Base-by-base conservation (phyloP, 2,329 filamentous ascomycete genomes). In the Hypoxylon rubiginosum region DNA sequence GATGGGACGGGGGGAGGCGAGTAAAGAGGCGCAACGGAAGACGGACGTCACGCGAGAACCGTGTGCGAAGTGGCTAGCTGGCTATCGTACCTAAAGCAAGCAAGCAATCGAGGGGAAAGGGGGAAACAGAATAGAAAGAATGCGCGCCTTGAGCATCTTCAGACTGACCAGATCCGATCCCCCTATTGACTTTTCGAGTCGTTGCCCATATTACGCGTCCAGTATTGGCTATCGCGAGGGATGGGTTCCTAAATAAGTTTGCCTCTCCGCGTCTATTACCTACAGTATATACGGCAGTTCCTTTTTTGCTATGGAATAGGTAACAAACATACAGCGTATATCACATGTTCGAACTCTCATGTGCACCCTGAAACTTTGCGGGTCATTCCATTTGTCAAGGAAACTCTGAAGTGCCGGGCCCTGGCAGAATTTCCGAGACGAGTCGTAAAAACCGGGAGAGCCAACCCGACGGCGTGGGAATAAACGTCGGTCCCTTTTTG, bases 381-480 rank as follows among this genome's bases (percentile, higher is more conserved):
- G 54, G 54, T 60, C 58, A 66, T 55, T 58, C 50, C 60, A 54
- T 61, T 62, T 66, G 63, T 69, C 63, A 64, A 26, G 67, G 60
- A 64, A 67, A 62, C 50, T 54, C 55, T 62, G 43, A 64, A 62
- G 58, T 67, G 61, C 49, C 57, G 54, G 56, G 9, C 43, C 46
- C 34, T 36, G 34, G 48, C 50, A 49, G 30, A 30, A 34, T 32
- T 52, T 34, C 66, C 58, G 63, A 46, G 53, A 57, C 45, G 60
- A 69, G 48, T 43, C 64, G 54, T 28, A n/a, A 60, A 61, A 34
- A 41, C 17, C 32, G 30, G 8, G 26, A 56, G 32, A 50, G 45
- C 32, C 30, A 41, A 53, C 24, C 60, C 54, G 59, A 46, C 57
- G 45, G 57, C 60, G 41, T 64, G 63, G 67, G 62, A 62, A 34